A percentile compares a stretch with the other conserved stretches of the same genome.
Evolutionary conservation across 805 yeast species (phyloP).

Genomic region (Lachancea waltii): DNA sequence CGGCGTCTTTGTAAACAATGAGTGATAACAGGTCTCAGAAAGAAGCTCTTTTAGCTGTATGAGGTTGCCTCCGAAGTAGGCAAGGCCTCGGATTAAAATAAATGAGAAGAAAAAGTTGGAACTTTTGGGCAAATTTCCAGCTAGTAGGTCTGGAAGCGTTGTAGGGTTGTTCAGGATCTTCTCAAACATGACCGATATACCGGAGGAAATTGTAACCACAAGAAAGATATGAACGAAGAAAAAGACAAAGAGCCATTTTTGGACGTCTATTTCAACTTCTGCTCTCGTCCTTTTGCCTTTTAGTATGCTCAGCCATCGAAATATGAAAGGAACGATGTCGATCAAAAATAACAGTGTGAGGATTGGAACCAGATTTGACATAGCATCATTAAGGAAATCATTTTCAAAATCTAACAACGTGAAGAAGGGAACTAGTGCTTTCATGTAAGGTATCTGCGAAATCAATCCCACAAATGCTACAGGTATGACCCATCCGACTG

Average conservation of each 20-base stretch:
- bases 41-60: slow-evolving; percentile 52
- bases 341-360: slow-evolving; percentile 57
- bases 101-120: slow-evolving; percentile 82
- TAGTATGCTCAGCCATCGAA: slow-evolving; percentile 46
- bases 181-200: slow-evolving; percentile 57
- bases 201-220: slow-evolving; percentile 79
- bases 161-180: slow-evolving; percentile 63
- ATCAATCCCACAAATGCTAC: slow-evolving; percentile 73
- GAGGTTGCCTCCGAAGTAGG: slow-evolving; percentile 67
- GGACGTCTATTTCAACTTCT: slow-evolving; percentile 62
- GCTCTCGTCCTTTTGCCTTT: slow-evolving; percentile 59
- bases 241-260: slow-evolving; percentile 71
- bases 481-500: slow-evolving; percentile 71
- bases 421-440: slow-evolving; percentile 54
- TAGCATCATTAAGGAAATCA: slow-evolving; percentile 41
- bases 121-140: slow-evolving; percentile 76
- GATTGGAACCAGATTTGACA: slow-evolving; percentile 64
- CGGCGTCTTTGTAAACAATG: slow-evolving; percentile 50
- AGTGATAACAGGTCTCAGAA: slow-evolving; percentile 32
- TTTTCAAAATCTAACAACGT: slow-evolving; percentile 53
- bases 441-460: slow-evolving; percentile 64
- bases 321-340: slow-evolving; percentile 52
- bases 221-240: slow-evolving; percentile 76
- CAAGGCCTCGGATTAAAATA: slow-evolving; percentile 64
- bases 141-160: slow-evolving; percentile 63